Evolutionary conservation across 2,329 filamentous ascomycete genomes (phyloP).

Genomic region (Westerdykella ornata): DNA sequence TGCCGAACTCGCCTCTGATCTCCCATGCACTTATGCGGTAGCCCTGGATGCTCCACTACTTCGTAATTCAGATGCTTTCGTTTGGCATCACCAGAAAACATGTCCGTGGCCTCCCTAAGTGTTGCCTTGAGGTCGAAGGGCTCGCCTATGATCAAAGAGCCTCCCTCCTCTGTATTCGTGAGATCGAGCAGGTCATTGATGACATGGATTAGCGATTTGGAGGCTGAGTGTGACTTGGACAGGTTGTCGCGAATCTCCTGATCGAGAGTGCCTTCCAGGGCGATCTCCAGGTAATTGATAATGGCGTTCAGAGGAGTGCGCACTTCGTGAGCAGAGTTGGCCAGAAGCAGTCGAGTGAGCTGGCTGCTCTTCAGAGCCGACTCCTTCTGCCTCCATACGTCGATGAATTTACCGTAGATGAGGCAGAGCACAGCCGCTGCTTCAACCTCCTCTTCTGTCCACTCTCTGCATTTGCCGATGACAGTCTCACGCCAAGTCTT

Average conservation of each 20-base stretch:
- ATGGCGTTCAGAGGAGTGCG: slow-evolving; percentile 87
- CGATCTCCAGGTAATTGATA: slow-evolving; percentile 91
- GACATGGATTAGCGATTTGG: slow-evolving; percentile 86
- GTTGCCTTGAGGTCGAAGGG: slow-evolving; percentile 65
- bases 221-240: slow-evolving; percentile 78
- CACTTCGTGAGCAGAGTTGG: slow-evolving; percentile 87
- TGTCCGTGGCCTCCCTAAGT: slow-evolving; percentile 68
- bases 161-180: slow-evolving; percentile 80
- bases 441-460: slow-evolving; percentile 83
- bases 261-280: slow-evolving; percentile 72
- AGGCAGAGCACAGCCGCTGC: slow-evolving; percentile 81
- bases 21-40: slow-evolving; percentile 67
- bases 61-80: slow-evolving; percentile 69
- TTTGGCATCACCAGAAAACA: slow-evolving; percentile 66
- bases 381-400: slow-evolving; percentile 89
- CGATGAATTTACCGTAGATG: slow-evolving; percentile 84
- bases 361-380: slow-evolving; percentile 74
- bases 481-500: slow-evolving; percentile 76
- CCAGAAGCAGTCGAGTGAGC: slow-evolving; percentile 68
- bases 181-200: slow-evolving; percentile 88
- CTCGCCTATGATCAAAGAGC: slow-evolving; percentile 71
- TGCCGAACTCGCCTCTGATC: slow-evolving; percentile 77
- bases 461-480: slow-evolving; percentile 74
- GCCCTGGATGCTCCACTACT: slow-evolving; percentile 58
- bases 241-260: slow-evolving; percentile 79